Evolutionary conservation across 2,329 filamentous ascomycete species (phyloP), one percentile per base, ranked within the genome.

Genomic region (Scortechinia acanthostroma): DNA sequence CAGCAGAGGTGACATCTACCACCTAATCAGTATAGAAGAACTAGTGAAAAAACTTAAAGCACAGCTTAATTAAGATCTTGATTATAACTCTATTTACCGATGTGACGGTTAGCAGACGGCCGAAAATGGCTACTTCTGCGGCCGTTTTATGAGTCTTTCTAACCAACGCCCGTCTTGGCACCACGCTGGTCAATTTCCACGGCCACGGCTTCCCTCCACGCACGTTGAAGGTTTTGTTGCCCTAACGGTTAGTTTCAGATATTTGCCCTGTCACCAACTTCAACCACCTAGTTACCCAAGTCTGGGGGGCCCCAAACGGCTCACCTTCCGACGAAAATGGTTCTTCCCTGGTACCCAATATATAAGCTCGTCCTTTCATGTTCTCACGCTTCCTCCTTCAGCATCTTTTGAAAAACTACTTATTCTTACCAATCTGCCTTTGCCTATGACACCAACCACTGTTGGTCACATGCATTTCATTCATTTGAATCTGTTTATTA

Each of bases 61-160:
- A n/a, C n/a, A n/a, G n/a, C n/a, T n/a, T n/a, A n/a, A n/a, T n/a
- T n/a, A n/a, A n/a, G n/a, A n/a, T n/a, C n/a, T n/a, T n/a, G n/a
- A 40, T 40, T 40, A 10, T 40, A 15, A 40, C 35, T 40, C 17
- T 6, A 13, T 40, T 13, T 40, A 40, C 10, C 6, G 35, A 40
- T 40, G 35, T 13, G 13, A 53, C 48, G 42, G 50, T 52, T 52
- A 49, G 44, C 48, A 28, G 42, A 47, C 42, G 35, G 51, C 50
- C 47, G 23, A 23, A 51, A 51, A 47, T 30, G 47, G 50, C 50
- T 33, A 25, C 46, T 20, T 42, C 47, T 46, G 46, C 45, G 30
- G 48, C 52, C 23, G 48, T 51, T 55, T 53, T 53, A 42, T 20
- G 46, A 45, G 45, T 46, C 49, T 35, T 43, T 22, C 51, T 53